phyloP scores from a whole-genome alignment of 371 early-diverging fungal species.

The Thermomucor indicae-seudaticae region DNA sequence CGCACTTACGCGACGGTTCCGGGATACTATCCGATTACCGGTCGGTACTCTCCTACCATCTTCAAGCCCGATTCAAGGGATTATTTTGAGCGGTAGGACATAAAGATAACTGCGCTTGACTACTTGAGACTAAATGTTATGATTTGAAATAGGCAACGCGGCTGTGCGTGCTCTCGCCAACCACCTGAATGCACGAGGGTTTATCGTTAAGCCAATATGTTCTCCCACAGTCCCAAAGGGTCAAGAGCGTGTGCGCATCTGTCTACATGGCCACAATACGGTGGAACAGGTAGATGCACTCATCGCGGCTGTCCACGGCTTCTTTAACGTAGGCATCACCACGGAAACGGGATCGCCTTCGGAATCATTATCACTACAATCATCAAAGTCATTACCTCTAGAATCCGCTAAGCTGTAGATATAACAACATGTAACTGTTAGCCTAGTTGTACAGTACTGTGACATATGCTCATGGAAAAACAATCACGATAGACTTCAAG shows the following conservation, averaged over 20 bases:
- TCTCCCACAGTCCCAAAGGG: slow-evolving; percentile 82
- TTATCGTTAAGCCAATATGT: slow-evolving; percentile 75
- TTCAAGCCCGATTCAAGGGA: slow-evolving; percentile 70
- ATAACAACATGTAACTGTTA: not conserved
- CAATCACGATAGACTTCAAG: too few species aligned
- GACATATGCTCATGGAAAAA: too few species aligned
- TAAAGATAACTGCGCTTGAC: not conserved
- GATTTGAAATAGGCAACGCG: slow-evolving; percentile 51
- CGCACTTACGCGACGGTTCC: slow-evolving; percentile 35
- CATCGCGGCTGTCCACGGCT: slow-evolving; percentile 45
- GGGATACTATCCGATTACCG: slow-evolving; percentile 42
- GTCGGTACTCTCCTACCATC: slow-evolving; percentile 55
- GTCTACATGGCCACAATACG: slow-evolving; percentile 75
- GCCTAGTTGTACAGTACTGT: too few species aligned
- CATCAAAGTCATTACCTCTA: not conserved
- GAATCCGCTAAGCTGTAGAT: slow-evolving; percentile 7
- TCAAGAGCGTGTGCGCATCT: slow-evolving; percentile 75
- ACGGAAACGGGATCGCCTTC: too few species aligned
- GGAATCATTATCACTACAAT: too few species aligned
- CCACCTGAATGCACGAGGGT: slow-evolving; percentile 53
- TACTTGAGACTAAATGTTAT: not conserved
- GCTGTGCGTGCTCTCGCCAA: slow-evolving; percentile 57
- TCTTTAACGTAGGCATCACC: slow-evolving; percentile 17
- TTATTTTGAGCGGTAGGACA: slow-evolving; percentile 59
- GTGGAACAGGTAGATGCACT: slow-evolving; percentile 51